Conservation (phyloP, 352 stramenopile genomes). For the Phytophthora lateralis region DNA sequence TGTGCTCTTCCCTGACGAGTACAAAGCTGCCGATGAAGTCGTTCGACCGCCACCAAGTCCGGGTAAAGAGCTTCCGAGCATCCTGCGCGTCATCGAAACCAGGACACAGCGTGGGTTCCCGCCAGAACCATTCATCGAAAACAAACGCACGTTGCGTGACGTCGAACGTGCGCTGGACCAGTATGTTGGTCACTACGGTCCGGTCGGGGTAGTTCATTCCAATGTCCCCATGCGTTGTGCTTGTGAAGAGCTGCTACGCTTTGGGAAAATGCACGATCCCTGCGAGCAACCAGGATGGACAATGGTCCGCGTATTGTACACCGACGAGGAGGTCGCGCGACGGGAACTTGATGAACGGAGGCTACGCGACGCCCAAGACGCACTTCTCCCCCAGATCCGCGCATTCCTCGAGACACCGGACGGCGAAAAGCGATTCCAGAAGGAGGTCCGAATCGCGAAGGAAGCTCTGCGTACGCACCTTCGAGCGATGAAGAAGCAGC, state of each 20-base stretch:
- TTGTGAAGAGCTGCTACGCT: constrained; percentile 68
- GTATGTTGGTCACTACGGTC: constrained; percentile 67
- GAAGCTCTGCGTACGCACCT: constrained; percentile 45
- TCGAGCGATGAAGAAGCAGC: constrained; percentile 44
- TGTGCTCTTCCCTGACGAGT: constrained; percentile 55
- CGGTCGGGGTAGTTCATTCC: constrained; percentile 59
- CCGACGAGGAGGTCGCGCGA: constrained; percentile 54
- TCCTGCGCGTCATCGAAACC: constrained; percentile 66
- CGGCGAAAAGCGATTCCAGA: constrained; percentile 69
- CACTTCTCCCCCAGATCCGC: constrained; percentile 61
- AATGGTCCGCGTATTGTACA: constrained; percentile 66
- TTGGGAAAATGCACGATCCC: constrained; percentile 72
- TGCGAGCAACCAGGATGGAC: constrained; percentile 68
- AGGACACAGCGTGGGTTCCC: constrained; percentile 72
- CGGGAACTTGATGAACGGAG: constrained; percentile 52
- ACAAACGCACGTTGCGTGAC: constrained; percentile 32
- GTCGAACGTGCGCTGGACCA: constrained; percentile 62
- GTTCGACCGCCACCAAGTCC: constrained; percentile 17
- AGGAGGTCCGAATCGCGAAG: constrained; percentile 59
- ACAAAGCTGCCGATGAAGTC: constrained; percentile 33
- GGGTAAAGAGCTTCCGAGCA: constrained; percentile 48
- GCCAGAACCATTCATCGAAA: constrained; percentile 58
- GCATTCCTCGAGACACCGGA: constrained; percentile 62
- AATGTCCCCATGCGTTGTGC: constrained; percentile 76
- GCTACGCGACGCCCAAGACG: constrained; percentile 49